Evolutionary conservation across 2,329 filamentous ascomycete genomes (phyloP).

Genomic region (Aspergillus proliferans): DNA sequence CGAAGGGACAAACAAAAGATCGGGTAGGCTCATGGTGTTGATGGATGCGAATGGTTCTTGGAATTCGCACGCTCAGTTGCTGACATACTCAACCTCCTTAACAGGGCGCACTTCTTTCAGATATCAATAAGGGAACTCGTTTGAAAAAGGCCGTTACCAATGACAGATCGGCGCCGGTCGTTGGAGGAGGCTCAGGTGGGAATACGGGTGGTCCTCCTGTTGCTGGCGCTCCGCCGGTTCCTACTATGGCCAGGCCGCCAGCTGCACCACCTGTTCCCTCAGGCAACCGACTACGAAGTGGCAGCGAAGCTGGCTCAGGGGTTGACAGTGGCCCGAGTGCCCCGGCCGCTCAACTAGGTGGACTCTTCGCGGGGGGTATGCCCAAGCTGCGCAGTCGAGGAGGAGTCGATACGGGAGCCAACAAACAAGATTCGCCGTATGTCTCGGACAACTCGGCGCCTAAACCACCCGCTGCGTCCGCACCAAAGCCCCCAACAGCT

Average conservation of each 20-base stretch:
- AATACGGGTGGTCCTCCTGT: constrained; percentile 67
- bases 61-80: not conserved
- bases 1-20: constrained; percentile 49
- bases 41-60: not conserved
- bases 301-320: constrained; percentile 58
- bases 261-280: constrained; percentile 53
- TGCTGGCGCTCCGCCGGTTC: constrained; percentile 47
- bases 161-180: constrained; percentile 75
- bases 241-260: constrained; percentile 18
- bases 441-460: constrained; percentile 68
- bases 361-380: constrained; percentile 89
- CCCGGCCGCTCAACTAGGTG: constrained; percentile 69
- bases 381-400: constrained; percentile 90
- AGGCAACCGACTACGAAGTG: constrained; percentile 66
- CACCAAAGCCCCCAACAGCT: constrained; percentile 48
- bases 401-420: constrained; percentile 69
- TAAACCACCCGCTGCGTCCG: constrained; percentile 47
- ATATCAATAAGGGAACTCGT: constrained; percentile 74
- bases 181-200: constrained; percentile 54
- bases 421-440: constrained; percentile 61
- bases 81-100: not conserved
- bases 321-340: constrained; percentile 40
- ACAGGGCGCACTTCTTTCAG: constrained; percentile 77
- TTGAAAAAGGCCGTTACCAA: constrained; percentile 87
- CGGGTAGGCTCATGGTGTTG: constrained; percentile 52